Evolutionary conservation across 2,329 filamentous ascomycete species (phyloP), one percentile per base, ranked within the genome.

Genomic region (Cladosporium oxysporum): DNA sequence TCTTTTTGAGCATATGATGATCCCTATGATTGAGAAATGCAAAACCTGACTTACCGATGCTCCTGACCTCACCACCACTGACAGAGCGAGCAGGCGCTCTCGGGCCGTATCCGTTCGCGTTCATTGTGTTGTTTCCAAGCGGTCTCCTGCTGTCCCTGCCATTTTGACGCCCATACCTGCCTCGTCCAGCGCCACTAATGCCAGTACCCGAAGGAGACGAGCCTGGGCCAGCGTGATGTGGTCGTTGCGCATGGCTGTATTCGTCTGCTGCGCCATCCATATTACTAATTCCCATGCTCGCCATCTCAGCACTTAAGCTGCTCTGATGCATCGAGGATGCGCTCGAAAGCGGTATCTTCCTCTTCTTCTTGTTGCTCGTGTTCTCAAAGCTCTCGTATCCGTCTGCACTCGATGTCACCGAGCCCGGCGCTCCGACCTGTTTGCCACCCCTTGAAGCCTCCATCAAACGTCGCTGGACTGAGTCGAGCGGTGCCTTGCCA

Each of bases 341-440:
- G 21, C 91, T 91, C 11, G 92, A 92, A 0, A 93, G 93, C 0
- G 95, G 95, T 44, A 99, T 98, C 80, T 99, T 99, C 71, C 95
- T 87, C 79, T 99, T 98, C 83, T 98, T 99, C 80, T 99, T 99
- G 77, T 99, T 99, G 78, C 97, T 98, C 41, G 92, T 96, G 74
- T 98, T 98, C 79, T 99, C 95, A 73, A 97, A 96, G 7, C 92
- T 95, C 78, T 99, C 95, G 77, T 98, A 98, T 16, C 93, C 93
- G 76, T 98, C 94, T 12, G 87, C 84, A 28, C 89, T 88, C 14
- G 91, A 92, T 52, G 85, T 85, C 58, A 89, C 85, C 26, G 87
- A 86, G 52, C 87, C 79, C 28, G 82, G 77, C 52, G 76, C 71
- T 61, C 74, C 18, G 71, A 70, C 59, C 75, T 74, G 58, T 65